phyloP scores from a whole-genome alignment of 106 monocot species.

The Dendrobium chrysotoxum region DNA sequence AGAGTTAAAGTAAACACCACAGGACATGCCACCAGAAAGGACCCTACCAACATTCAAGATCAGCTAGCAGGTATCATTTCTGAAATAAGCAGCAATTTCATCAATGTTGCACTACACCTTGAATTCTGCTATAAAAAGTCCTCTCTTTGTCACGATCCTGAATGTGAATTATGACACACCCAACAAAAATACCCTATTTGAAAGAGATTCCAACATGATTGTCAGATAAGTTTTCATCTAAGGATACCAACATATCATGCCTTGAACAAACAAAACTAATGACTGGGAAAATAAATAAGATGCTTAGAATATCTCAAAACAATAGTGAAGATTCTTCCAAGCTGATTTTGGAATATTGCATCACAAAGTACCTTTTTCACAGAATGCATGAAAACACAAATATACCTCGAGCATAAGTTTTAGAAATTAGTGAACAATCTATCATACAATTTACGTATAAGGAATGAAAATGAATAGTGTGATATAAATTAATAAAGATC shows the following conservation, averaged over 20 bases:
- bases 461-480: not conserved
- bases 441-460: not conserved
- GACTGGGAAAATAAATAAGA: constrained; percentile 9
- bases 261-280: constrained; percentile 26
- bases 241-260: constrained; percentile 29
- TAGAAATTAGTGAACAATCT: not conserved
- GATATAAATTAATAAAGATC: not conserved
- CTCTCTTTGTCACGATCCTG: constrained; percentile 65
- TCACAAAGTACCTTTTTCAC: not conserved
- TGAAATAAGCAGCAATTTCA: constrained; percentile 46
- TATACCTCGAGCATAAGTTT: not conserved
- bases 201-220: constrained; percentile 77
- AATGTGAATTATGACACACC: constrained; percentile 88
- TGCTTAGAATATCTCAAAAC: constrained; percentile 9
- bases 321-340: constrained; percentile 17
- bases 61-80: constrained; percentile 39
- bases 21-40: constrained; percentile 33
- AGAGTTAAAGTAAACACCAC: constrained; percentile 24
- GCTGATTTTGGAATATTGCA: not conserved
- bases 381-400: not conserved
- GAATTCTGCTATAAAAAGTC: constrained; percentile 59
- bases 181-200: constrained; percentile 92
- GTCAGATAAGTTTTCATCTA: constrained; percentile 57
- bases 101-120: constrained; percentile 61
- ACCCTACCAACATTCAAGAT: constrained; percentile 39